Conservation (phyloP, 495 filamentous ascomycete genomes). For the Xylaria cubensis region DNA sequence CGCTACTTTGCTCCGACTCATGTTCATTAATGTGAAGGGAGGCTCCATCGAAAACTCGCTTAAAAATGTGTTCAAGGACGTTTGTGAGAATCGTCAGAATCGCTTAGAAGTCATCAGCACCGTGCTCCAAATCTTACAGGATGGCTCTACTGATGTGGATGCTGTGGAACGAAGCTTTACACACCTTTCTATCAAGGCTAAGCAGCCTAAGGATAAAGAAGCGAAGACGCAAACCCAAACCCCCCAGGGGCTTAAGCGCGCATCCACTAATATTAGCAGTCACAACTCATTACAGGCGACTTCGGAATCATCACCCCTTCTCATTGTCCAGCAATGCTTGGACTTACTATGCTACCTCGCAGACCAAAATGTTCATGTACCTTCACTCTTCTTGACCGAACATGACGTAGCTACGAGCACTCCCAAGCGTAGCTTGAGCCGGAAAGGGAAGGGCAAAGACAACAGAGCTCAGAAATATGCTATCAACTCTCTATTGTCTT, state of each 20-base stretch:
- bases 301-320: conserved; percentile 85
- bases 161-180: conserved; percentile 95
- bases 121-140: conserved; percentile 92
- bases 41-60: conserved; percentile 77
- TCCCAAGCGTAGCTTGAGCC: conserved; percentile 76
- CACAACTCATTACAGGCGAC: conserved; percentile 56
- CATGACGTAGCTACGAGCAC: conserved; percentile 76
- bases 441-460: conserved; percentile 87
- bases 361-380: conserved; percentile 78
- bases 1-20: conserved; percentile 89
- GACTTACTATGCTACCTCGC: conserved; percentile 80
- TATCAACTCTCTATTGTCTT: conserved; percentile 84
- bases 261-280: conserved; percentile 62
- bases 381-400: conserved; percentile 93
- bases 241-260: conserved; percentile 76
- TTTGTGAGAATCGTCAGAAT: conserved; percentile 94
- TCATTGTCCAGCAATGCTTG: conserved; percentile 96
- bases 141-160: conserved; percentile 89
- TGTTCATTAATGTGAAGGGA: conserved; percentile 93
- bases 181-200: conserved; percentile 88
- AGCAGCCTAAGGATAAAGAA: conserved; percentile 69
- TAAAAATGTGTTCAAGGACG: conserved; percentile 82
- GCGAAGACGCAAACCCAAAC: conserved; percentile 80
- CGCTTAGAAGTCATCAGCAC: conserved; percentile 93
- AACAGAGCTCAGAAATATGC: conserved; percentile 90